Percentiles rank a stretch among this genome's conserved stretches.
Conservation (phyloP, 2,329 filamentous ascomycete species). For the Colletotrichum phormii region DNA sequence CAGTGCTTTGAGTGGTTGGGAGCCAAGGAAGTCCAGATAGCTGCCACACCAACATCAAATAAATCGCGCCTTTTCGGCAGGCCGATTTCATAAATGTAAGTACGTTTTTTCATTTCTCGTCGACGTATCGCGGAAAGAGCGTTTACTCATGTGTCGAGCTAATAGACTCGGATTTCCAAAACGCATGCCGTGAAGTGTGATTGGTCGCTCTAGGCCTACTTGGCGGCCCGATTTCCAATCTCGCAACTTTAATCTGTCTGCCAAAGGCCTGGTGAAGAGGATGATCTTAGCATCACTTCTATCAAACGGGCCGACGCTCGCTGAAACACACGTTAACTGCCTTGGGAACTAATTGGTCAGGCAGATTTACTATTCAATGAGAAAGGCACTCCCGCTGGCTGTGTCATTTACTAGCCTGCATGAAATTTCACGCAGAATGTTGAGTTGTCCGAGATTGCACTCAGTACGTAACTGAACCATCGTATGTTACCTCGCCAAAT, state of each 20-base stretch:
- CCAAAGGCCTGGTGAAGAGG: too few relatives aligned
- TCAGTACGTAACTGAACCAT: too few relatives aligned
- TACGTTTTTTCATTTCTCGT: rapidly evolving
- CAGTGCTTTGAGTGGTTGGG: background rate
- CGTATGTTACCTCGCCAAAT: too few relatives aligned
- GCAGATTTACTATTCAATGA: too few relatives aligned
- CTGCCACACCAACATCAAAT: background rate
- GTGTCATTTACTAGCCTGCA: too few relatives aligned
- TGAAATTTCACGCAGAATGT: too few relatives aligned
- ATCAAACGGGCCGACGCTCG: background rate
- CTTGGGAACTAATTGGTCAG: too few relatives aligned
- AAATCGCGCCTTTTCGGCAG: background rate
- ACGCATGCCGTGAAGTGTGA: background rate
- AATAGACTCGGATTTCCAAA: background rate
- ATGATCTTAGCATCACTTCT: too few relatives aligned
- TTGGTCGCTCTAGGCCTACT: background rate
- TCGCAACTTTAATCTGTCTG: background rate
- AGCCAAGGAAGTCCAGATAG: background rate
- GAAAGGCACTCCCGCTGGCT: too few relatives aligned
- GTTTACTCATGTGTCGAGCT: background rate
- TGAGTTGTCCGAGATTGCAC: too few relatives aligned
- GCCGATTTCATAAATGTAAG: too few relatives aligned
- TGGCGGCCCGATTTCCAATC: background rate
- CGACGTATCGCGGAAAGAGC: background rate
- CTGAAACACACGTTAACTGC: background rate